Evolutionary conservation across 1,139 yeast species (phyloP).

Genomic region (Nadsonia starkeyi-henricii): DNA sequence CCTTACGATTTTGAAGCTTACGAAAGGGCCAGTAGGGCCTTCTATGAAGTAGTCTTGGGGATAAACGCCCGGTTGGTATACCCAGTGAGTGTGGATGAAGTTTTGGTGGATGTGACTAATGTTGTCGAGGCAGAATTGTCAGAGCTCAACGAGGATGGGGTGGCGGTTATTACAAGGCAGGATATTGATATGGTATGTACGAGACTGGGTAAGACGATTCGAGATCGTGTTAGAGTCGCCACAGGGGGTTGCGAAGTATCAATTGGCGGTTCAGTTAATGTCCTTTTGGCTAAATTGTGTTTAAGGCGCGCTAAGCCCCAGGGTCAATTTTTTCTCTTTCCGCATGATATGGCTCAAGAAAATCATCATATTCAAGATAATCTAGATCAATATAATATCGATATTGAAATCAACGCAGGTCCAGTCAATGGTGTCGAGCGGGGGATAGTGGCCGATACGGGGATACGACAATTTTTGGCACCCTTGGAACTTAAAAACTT

Average conservation of each 20-base stretch:
- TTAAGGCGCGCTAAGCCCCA: slow-evolving; percentile 67
- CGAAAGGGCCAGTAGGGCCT: slow-evolving; percentile 43
- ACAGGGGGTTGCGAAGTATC: slow-evolving; percentile 57
- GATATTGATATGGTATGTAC: slow-evolving; percentile 3
- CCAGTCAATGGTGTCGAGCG: background rate
- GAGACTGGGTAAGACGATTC: slow-evolving; percentile 28
- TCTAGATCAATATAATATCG: background rate
- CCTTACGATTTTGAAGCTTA: slow-evolving; percentile 68
- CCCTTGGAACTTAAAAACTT: slow-evolving; percentile 38
- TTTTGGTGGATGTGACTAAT: slow-evolving; percentile 52
- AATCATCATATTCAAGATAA: too few species aligned
- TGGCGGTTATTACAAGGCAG: too few species aligned
- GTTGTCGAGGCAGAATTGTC: slow-evolving; percentile 11
- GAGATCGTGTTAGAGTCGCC: slow-evolving; percentile 29
- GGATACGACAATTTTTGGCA: slow-evolving; percentile 28
- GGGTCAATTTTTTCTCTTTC: slow-evolving; percentile 34
- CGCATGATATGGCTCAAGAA: background rate
- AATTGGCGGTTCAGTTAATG: slow-evolving; percentile 60
- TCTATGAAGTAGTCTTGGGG: slow-evolving; percentile 32
- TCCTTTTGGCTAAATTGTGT: slow-evolving; percentile 69
- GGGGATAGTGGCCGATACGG: slow-evolving; percentile 11
- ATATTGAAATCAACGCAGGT: background rate
- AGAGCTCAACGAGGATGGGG: background rate
- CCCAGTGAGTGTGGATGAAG: slow-evolving; percentile 91
- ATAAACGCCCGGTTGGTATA: slow-evolving; percentile 43